Evolutionary conservation across 805 yeast genomes (phyloP).

Genomic region (Candida golubevii): DNA sequence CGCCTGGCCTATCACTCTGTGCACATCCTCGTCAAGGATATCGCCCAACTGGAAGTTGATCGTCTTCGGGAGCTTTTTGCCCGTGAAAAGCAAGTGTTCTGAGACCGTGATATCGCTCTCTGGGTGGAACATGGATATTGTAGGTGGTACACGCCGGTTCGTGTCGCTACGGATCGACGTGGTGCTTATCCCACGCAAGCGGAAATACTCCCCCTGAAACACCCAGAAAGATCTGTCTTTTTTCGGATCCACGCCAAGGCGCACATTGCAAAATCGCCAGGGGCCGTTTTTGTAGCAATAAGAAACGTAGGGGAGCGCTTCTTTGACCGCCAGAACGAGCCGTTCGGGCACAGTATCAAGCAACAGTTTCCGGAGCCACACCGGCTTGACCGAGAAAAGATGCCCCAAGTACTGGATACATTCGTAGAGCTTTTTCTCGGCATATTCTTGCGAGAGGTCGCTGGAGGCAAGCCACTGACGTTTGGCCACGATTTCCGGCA

Average conservation of each 20-base stretch:
- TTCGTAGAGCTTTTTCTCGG: conserved; percentile 32
- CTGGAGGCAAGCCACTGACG: conserved; percentile 26
- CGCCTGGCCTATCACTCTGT: conserved; percentile 34
- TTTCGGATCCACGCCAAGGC: conserved; percentile 75
- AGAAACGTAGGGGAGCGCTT: conserved; percentile 80
- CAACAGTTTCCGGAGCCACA: conserved; percentile 80
- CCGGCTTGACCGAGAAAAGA: conserved; percentile 68
- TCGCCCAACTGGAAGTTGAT: conserved; percentile 79
- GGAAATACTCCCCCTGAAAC: conserved; percentile 85
- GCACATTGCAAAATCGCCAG: conserved; percentile 84
- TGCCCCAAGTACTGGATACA: conserved; percentile 41
- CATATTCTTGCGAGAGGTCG: conserved; percentile 36
- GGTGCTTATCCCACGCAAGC: conserved; percentile 37
- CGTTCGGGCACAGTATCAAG: conserved; percentile 49
- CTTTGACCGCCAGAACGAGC: conserved; percentile 48
- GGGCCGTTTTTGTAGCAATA: conserved; percentile 87
- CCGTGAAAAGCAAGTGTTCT: conserved; percentile 59
- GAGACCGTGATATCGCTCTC: conserved; percentile 22
- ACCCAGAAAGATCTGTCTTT: conserved; percentile 47
- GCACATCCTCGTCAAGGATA: conserved; percentile 61
- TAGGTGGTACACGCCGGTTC: conserved; percentile 23
- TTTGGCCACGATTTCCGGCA: conserved; percentile 40
- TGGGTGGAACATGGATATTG: conserved; percentile 16
- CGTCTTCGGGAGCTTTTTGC: conserved; percentile 61
- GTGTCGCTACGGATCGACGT: conserved; percentile 7